Evolutionary conservation across 495 filamentous ascomycete genomes (phyloP), one percentile per base, ranked within the genome.

Genomic region (Daldinia decipiens): DNA sequence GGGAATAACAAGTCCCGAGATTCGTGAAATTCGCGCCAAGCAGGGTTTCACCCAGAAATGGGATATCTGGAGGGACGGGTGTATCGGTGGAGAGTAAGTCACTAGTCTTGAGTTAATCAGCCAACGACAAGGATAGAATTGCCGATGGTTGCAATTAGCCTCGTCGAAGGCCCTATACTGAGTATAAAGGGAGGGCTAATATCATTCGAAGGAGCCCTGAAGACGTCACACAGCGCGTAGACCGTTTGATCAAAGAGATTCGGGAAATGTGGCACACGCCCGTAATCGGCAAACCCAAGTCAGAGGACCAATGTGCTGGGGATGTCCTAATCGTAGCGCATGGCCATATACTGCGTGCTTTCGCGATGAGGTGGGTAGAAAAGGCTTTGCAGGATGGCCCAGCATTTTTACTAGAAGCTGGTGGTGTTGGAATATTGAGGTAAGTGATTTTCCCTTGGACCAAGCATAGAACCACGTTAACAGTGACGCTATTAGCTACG

Each of bases 51-150:
- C 87, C 58, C 74, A 79, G 3, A 62, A 75, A 32, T 97, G 92
- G 88, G 89, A 95, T 82, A 95, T 96, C 67, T 97, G 93, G 93
- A 83, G 81, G 5, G 92, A 95, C 74, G 93, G 93, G 3, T 95
- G 93, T 70, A 85, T 86, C 5, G 87, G 86, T 5, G 89, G 89
- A 65, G 88, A 90, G 87, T 87, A 77, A 71, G 85, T 80, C n/a
- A 26, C 47, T 4, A 21, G 17, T 5, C 57, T 26, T 21, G 19
- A 43, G 12, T 50, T 39, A 17, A 38, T 36, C 15, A 13, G 5
- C 17, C 31, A 19, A 21, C 1, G 19, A 19, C 15, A 40, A 29
- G 6, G 19, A 47, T 19, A 26, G 5, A 32, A 12, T 26, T 15
- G 26, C 6, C 43, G 15, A 34, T 1, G 24, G 19, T 24, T 1